Base-by-base conservation (phyloP, 192 early-diverging fungal genomes). In the Coemansia sp. region DNA sequence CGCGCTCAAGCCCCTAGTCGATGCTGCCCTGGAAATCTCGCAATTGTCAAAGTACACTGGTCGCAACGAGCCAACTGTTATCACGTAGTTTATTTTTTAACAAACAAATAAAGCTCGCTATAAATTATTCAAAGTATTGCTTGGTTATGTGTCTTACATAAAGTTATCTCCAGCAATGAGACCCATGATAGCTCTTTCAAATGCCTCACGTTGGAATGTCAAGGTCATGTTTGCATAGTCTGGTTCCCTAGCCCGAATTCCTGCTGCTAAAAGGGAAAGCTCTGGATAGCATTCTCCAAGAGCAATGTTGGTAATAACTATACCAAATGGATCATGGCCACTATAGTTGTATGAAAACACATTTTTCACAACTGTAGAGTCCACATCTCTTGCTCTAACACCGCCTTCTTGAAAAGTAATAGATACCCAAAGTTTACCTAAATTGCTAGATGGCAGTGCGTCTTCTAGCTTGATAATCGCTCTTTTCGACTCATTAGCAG, bases 1-100 rank as follows among this genome's bases (percentile, higher is more conserved):
- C n/a, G 96, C 94, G 5, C 89, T 99, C 32, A 87, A 92, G 75
- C 92, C 91, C 16, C 80, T 99, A 75, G 95, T 99, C 74, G 80
- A 91, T 61, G 87, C 90, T 50, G 95, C 95, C 1, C 84, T 96
- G 17, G 76, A 88, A 26, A 78, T 98, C 49, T 91, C 89, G 21
- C 69, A 90, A 64, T 75, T 99, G 50, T 81, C 87, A 42, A 88
- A 92, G 64, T 93, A 87, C 73, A 96, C 95, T 64, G 94, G 95
- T 21, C 90, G 96, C 67, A 82, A 90, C 42, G 87, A 89, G 60
- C 97, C 97, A 19, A 98, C 96, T 37, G 97, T 95, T 63, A 91
- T 93, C 74, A 93, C 92, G 13, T 93, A 87, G 67, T 62, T 50
- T 62, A 62, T 62, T 69, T 46, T 14, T 39, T 39, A 11, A 16